phyloP scores from a whole-genome alignment of 495 filamentous ascomycete genomes.

The Xanthoparmelia taractica region DNA sequence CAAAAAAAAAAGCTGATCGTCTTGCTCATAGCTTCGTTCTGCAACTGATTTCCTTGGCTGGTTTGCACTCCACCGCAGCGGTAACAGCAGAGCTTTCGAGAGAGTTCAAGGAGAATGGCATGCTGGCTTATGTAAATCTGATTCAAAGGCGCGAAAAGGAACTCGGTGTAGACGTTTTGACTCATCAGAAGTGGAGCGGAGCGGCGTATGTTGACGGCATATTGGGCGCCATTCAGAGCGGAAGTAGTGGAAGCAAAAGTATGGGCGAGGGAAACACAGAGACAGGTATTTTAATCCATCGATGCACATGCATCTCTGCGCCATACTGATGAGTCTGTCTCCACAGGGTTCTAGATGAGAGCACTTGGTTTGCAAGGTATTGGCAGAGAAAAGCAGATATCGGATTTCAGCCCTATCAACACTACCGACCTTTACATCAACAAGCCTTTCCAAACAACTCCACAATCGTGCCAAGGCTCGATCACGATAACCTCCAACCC shows the following conservation, averaged over 20 bases:
- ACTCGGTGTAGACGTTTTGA: constrained; percentile 85
- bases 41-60: constrained; percentile 86
- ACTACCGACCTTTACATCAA: neutral
- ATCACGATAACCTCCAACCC: too few species aligned
- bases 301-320: neutral
- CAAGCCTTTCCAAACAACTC: neutral
- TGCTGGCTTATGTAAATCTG: constrained; percentile 90
- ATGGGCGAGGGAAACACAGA: constrained; percentile 83
- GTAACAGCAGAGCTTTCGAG: constrained; percentile 77
- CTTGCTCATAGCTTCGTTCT: constrained; percentile 58
- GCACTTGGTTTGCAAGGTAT: neutral
- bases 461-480: neutral
- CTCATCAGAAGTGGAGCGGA: constrained; percentile 97
- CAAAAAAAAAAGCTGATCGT: neutral
- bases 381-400: neutral
- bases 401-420: neutral
- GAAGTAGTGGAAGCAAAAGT: constrained; percentile 71
- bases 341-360: neutral
- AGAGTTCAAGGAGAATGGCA: constrained; percentile 80
- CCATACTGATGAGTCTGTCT: neutral
- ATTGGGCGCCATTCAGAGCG: constrained; percentile 83
- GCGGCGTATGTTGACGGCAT: constrained; percentile 91
- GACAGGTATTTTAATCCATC: constrained; percentile 31
- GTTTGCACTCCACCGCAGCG: constrained; percentile 80
- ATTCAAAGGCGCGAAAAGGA: constrained; percentile 88